phyloP scores from a whole-genome alignment of 2,329 filamentous ascomycete genomes.

The Fusarium vanettenii region DNA sequence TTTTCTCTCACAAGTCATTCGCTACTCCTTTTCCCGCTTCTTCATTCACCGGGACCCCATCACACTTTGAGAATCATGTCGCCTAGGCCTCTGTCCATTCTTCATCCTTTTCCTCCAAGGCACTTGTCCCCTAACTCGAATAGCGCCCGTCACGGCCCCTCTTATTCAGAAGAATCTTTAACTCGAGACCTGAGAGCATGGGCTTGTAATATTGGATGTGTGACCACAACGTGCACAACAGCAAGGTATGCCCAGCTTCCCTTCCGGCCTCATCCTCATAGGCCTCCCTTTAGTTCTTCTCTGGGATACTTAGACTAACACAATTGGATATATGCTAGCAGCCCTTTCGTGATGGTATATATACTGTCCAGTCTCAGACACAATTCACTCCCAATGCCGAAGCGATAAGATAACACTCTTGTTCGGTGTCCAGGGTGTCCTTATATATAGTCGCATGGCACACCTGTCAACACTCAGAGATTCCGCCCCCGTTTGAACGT shows the following conservation, averaged over 20 bases:
- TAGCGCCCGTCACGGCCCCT: background rate
- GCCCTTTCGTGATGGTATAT: background rate
- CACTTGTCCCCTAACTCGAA: background rate
- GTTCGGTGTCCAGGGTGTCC: background rate
- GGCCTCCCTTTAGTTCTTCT: background rate
- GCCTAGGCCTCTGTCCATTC: background rate
- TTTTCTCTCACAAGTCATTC: background rate
- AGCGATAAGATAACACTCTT: background rate
- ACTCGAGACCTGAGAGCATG: background rate
- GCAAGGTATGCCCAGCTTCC: background rate
- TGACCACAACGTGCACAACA: background rate
- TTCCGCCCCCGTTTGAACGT: background rate
- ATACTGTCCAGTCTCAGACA: background rate
- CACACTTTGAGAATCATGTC: background rate
- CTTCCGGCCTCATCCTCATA: background rate
- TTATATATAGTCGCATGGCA: background rate
- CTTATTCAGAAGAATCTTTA: background rate
- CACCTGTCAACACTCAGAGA: background rate
- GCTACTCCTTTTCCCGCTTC: background rate
- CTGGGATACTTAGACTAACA: background rate
- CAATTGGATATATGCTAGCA: too few species aligned
- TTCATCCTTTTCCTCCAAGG: background rate
- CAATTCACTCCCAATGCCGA: background rate
- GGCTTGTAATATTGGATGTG: background rate
- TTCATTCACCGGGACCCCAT: background rate